Conservation (phyloP, 306 rosid species). For the Cucumis hystrix region DNA sequence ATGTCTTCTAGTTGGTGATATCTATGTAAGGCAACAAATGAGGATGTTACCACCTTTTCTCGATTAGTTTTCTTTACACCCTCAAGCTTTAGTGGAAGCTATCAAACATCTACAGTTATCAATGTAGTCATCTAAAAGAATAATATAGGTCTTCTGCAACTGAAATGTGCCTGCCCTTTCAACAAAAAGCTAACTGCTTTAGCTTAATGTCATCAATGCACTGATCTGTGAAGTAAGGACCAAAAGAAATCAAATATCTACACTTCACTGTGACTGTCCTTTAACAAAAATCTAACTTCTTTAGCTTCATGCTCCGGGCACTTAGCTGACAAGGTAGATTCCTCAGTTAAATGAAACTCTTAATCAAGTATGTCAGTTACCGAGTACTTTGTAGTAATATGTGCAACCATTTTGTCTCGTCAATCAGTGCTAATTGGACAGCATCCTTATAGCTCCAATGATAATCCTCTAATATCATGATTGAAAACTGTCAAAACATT, state of each 20-base stretch:
- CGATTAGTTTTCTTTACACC: neutral
- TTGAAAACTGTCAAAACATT: neutral
- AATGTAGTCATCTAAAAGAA: neutral
- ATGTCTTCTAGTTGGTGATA: neutral
- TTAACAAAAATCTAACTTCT: neutral
- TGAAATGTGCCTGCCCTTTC: neutral
- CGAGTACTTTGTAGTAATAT: neutral
- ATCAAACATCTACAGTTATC: neutral
- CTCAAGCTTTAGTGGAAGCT: neutral
- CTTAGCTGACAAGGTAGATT: neutral
- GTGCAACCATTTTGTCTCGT: neutral
- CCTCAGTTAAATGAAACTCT: neutral
- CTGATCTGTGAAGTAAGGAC: neutral
- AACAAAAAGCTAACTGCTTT: neutral
- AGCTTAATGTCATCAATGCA: neutral
- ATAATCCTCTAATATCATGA: neutral
- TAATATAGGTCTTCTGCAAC: neutral
- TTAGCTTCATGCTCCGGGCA: neutral
- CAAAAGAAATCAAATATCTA: neutral
- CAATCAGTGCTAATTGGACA: neutral
- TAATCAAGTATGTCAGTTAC: neutral
- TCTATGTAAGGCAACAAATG: neutral
- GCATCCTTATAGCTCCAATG: neutral
- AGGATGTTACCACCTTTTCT: neutral
- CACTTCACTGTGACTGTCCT: neutral